Evolutionary conservation across 441 rosid species (phyloP), one percentile per base, ranked within the genome.

Genomic region (Isatis lusitanica): DNA sequence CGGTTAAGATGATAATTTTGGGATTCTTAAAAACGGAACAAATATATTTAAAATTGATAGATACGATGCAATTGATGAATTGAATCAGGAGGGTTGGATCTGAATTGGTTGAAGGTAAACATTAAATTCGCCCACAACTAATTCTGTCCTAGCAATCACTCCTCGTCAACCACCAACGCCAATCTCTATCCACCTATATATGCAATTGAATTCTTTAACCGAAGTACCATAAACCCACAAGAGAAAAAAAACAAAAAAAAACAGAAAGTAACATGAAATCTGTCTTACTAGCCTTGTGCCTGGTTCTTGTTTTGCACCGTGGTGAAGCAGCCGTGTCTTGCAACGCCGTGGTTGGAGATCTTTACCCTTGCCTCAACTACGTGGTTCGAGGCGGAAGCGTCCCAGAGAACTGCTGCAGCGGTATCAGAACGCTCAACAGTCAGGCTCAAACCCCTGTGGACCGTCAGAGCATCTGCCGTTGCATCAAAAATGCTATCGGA

Each of bases 331-430:
- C 79, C 0, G 30, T 81, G 16, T 51, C 80, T 30, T 85, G 88
- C n/a, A 38, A 53, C 33, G 58, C 61, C 38, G 81, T 81, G 63
- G 26, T 66, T 17, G 56, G 3, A 5, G 42, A 68, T 16, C 77
- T 85, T 36, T 39, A 63, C 44, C 85, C 85, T 35, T 85, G 88
- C 68, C 0, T 81, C 38, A 11, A 59, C 52, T 85, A 79, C 66
- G 80, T 85, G 11, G 2, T 21, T 28, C 55, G 36, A 17, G 83
- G 83, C 1, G 87, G 85, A 5, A 3, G 3, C 0, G 56, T 73
- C 70, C 66, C 86, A n/a, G 7, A 21, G 0, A 38, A 7, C 40
- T 87, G 88, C 71, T 84, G 92, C 82, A 66, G 17, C 51, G 90
- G 90, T 11, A 17, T 87, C 21, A 60, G 61, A 50, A 2, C 66